Percentiles rank a stretch among this genome's conserved stretches.
Conservation (phyloP, 139 green algal species). For the Raphidocelis subcapitata region DNA sequence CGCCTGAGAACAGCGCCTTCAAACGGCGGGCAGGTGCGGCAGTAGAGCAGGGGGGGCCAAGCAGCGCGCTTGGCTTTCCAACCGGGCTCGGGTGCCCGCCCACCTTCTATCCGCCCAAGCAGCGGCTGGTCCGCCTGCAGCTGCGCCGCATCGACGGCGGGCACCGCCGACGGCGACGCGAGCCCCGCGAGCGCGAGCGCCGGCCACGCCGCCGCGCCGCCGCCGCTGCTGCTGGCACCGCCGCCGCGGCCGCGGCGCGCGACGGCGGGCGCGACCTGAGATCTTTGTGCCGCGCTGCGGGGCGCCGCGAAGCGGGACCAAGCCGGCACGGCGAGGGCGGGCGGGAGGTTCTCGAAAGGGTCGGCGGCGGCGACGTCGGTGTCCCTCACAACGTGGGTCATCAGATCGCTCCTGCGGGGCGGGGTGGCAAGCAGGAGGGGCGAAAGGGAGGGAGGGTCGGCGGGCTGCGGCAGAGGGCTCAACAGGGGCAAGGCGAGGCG, state of each 20-base stretch:
- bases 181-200: background rate
- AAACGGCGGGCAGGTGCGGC: background rate
- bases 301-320: constrained; percentile 6
- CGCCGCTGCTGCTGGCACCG: background rate
- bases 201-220: background rate
- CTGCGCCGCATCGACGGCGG: background rate
- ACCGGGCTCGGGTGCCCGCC: background rate
- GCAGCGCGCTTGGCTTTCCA: background rate
- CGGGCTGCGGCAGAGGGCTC: no score
- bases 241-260: background rate
- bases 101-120: background rate
- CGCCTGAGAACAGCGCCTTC: background rate
- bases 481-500: background rate
- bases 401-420: constrained; percentile 63
- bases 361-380: constrained; percentile 69
- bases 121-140: background rate
- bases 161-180: constrained; percentile 10
- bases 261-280: background rate
- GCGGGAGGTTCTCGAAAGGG: constrained; percentile 44
- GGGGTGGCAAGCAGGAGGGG: background rate
- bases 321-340: constrained; percentile 4
- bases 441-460: no score
- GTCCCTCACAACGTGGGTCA: constrained; percentile 80
- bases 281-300: background rate
- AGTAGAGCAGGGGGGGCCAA: no score